Base-by-base conservation (phyloP, 345 rosid genomes). In the Eucalyptus curtisii region DNA sequence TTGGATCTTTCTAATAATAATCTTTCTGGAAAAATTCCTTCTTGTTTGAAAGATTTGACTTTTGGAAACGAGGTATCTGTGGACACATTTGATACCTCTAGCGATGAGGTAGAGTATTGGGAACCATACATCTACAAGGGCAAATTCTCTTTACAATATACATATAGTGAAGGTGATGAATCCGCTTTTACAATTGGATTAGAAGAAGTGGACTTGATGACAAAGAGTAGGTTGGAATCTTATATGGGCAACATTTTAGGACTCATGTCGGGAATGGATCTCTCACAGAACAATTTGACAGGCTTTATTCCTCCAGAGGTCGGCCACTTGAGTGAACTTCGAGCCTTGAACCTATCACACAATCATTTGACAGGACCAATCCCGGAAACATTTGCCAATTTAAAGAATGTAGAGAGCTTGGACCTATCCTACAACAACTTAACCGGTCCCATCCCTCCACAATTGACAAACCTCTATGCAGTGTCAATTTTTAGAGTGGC, bases 161-260 rank as follows among this genome's bases (percentile, higher is more conserved):
- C 3, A 15, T 49, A 49, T 49, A 49, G 52, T 5, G 17, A 14
- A 49, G 17, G 6, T 49, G 7, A 14, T 0, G 52, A 13, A 0
- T 49, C 3, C 3, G 2, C 2, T 2, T 49, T 0, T 2, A 49
- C 6, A 3, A 1, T 10, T 55, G 14, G 4, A 25, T 25, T 10
- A 8, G 19, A 25, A 20, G 16, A 4, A 17, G 30, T 59, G 3
- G 4, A 14, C 2, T 42, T 86, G 27, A 86, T 15, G 40, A 52
- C 86, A 14, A 81, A 81, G 50, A 5, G 15, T 44, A 81, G 86
- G n/a, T 1, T 81, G 47, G 86, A 81, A 81, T 12, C 86, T 5
- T 81, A 81, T 44, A 14, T 2, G 49, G 86, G 86, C 1, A 13
- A 7, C 30, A 17, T 81, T 81, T 3, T 81, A 25, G 1, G 6